These are phyloP conservation scores for Cystobasidium onofrii DNA, from an alignment of 768 basidiomycete species.

Conservation along the genomic window DNA sequence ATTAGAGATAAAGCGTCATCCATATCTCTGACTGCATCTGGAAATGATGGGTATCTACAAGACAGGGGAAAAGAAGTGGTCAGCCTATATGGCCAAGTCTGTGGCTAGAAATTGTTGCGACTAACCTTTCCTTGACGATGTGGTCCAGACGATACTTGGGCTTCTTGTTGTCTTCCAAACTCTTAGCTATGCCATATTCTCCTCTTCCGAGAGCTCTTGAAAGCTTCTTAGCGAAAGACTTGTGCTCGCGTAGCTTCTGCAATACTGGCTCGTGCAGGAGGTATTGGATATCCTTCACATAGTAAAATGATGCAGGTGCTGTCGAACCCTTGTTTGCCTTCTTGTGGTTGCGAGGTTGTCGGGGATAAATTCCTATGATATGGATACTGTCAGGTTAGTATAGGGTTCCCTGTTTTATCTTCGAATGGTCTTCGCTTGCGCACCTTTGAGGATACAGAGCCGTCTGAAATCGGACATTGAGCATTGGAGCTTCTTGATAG, in stretches of 20 bases:
- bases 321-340: slow-evolving; percentile 95
- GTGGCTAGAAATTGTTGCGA: background rate
- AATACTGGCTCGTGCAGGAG: slow-evolving; percentile 93
- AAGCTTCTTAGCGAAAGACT: slow-evolving; percentile 94
- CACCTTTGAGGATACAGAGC: slow-evolving; percentile 94
- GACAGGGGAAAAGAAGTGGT: background rate
- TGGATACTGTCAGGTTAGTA: background rate
- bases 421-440: slow-evolving; percentile 36
- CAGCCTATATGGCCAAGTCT: too few species aligned
- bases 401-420: background rate
- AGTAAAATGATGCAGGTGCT: slow-evolving; percentile 95
- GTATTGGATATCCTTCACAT: slow-evolving; percentile 94
- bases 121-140: slow-evolving; percentile 89
- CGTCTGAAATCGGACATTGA: slow-evolving; percentile 93
- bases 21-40: slow-evolving; percentile 88
- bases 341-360: slow-evolving; percentile 84
- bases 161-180: slow-evolving; percentile 73
- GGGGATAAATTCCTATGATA: slow-evolving; percentile 79
- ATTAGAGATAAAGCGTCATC: slow-evolving; percentile 95
- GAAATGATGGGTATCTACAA: slow-evolving; percentile 85
- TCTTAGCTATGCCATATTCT: slow-evolving; percentile 92
- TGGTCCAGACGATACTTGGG: slow-evolving; percentile 88
- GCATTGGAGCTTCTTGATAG: slow-evolving; percentile 91
- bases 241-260: slow-evolving; percentile 88
- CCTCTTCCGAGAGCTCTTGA: slow-evolving; percentile 82